Conservation (phyloP, 2,329 filamentous ascomycete species). For the Cladophialophora chaetospira region DNA sequence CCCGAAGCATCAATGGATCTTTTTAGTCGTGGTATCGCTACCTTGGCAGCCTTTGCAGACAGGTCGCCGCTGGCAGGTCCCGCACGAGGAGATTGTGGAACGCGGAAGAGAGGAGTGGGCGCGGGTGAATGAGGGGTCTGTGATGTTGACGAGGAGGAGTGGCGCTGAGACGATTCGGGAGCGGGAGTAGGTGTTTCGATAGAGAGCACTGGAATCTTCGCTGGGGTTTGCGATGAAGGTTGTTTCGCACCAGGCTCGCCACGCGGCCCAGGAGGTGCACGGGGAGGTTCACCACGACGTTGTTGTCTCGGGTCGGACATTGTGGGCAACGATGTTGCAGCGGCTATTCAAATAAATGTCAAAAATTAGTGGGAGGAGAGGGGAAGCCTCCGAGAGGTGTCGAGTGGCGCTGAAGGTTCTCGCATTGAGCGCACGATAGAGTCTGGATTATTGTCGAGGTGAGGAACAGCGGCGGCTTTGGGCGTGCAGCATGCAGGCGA, state of each 20-base stretch:
- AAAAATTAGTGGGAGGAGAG: not conserved
- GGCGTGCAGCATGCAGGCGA: not conserved
- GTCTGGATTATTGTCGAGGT: not conserved
- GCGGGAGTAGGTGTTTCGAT: constrained; percentile 21
- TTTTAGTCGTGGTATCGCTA: constrained; percentile 39
- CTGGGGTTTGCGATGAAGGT: constrained; percentile 6
- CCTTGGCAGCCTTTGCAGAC: constrained; percentile 28
- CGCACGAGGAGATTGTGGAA: constrained; percentile 27
- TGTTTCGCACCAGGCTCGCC: constrained; percentile 4
- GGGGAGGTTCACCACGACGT: constrained; percentile 7
- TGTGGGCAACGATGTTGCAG: not conserved
- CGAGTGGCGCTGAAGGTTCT: not conserved
- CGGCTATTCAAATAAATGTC: not conserved
- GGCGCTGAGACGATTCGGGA: constrained; percentile 1
- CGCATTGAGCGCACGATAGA: not conserved
- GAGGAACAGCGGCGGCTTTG: not conserved
- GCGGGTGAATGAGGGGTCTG: constrained; percentile 13
- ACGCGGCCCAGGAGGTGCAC: constrained; percentile 1
- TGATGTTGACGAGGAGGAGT: constrained; percentile 2
- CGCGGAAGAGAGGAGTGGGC: constrained; percentile 21
- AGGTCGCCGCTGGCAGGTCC: constrained; percentile 10
- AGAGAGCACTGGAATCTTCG: constrained; percentile 16
- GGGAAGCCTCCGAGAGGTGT: not conserved
- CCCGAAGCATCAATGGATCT: constrained; percentile 25
- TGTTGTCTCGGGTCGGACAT: constrained; percentile 20